These are phyloP conservation scores for Globisporangium recalcitrans DNA, from an alignment of 352 stramenopile species.

Conservation along the genomic window DNA sequence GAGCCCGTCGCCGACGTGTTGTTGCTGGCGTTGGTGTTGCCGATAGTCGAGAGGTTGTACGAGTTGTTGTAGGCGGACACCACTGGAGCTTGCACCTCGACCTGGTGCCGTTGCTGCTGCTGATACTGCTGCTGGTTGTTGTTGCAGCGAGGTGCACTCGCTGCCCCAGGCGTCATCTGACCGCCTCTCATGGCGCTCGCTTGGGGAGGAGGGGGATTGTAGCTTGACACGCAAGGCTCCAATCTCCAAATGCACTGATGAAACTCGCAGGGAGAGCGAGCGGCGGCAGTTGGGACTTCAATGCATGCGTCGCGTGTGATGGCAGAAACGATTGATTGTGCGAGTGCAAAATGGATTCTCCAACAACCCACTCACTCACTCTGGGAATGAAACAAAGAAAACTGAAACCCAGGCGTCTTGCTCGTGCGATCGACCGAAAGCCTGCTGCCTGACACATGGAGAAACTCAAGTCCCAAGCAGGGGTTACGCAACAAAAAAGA, in stretches of 20 bases:
- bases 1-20: not conserved
- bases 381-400: not conserved
- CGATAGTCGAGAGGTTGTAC: slow-evolving; percentile 22
- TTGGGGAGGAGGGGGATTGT: not conserved
- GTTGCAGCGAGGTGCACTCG: not conserved
- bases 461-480: not conserved
- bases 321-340: slow-evolving; percentile 6
- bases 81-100: slow-evolving; percentile 7
- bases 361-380: not conserved
- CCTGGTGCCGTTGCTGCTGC: not conserved
- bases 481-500: not conserved
- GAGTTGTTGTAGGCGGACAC: slow-evolving; percentile 16
- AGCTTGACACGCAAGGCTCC: slow-evolving; percentile 1
- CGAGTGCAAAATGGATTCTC: slow-evolving; percentile 1
- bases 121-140: not conserved
- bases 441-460: not conserved
- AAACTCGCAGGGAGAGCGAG: not conserved
- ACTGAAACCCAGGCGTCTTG: slow-evolving; percentile 2
- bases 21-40: slow-evolving; percentile 12
- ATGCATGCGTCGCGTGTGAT: slow-evolving; percentile 4
- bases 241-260: not conserved
- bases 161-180: not conserved
- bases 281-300: slow-evolving; percentile 1
- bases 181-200: slow-evolving; percentile 8
- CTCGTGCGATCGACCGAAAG: not conserved